Percentiles rank a stretch among this genome's conserved stretches.
These are phyloP conservation scores for Paramecium primaurelia DNA, from an alignment of 73 alveolate genomes.

Conservation along the genomic window DNA sequence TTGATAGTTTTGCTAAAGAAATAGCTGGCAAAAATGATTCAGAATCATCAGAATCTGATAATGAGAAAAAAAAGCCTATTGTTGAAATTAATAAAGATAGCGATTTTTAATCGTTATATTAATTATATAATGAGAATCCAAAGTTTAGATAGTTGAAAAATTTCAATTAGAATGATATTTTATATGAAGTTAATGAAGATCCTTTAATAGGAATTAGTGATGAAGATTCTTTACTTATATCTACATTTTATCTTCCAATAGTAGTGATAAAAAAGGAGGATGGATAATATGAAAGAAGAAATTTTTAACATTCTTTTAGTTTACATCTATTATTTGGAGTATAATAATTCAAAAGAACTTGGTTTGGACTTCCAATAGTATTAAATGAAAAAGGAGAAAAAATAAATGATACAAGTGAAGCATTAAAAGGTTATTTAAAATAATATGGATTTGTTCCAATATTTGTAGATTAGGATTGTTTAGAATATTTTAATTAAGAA, in stretches of 20 bases:
- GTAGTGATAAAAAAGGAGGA: neutral
- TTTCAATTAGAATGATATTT: constrained; percentile 26
- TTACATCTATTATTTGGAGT: neutral
- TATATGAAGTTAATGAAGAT: constrained; percentile 35
- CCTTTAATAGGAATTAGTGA: neutral
- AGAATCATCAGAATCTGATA: neutral
- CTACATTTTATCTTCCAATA: constrained; percentile 7
- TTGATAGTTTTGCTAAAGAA: constrained; percentile 3
- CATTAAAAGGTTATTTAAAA: neutral
- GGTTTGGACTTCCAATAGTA: constrained; percentile 4
- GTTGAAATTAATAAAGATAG: neutral
- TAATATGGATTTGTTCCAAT: neutral
- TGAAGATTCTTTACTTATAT: neutral
- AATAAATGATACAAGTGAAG: neutral
- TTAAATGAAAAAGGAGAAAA: neutral
- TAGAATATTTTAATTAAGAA: constrained; percentile 6
- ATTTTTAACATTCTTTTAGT: constrained; percentile 32
- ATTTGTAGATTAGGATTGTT: neutral
- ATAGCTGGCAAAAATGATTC: neutral
- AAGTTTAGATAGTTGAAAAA: neutral
- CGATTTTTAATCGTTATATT: neutral
- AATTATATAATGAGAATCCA: neutral
- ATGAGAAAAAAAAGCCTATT: neutral
- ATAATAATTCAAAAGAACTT: neutral
- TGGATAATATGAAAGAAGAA: neutral